phyloP scores from a whole-genome alignment of 148 eudicot genomes.

The Chenopodium berlandieri region DNA sequence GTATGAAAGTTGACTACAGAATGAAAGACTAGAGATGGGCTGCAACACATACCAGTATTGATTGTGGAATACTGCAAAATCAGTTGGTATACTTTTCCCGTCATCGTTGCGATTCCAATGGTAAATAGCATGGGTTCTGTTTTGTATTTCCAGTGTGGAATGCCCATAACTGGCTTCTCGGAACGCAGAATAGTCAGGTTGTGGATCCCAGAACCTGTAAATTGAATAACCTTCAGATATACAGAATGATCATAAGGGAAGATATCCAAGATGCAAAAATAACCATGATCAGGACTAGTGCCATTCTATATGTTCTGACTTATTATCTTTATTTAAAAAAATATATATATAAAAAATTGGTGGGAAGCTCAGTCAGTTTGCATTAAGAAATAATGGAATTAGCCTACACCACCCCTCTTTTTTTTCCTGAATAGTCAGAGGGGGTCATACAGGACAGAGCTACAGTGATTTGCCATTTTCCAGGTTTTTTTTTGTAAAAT shows the following conservation, averaged over 20 bases:
- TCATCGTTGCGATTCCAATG: constrained; percentile 92
- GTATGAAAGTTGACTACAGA: neutral
- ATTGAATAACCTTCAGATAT: neutral
- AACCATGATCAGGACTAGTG: too few species aligned
- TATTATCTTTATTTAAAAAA: neutral
- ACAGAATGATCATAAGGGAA: neutral
- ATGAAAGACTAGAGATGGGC: neutral
- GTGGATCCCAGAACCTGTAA: constrained; percentile 79
- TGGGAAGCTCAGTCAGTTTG: neutral
- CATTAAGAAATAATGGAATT: neutral
- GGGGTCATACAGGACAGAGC: too few species aligned
- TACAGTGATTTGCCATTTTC: too few species aligned
- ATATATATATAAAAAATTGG: neutral
- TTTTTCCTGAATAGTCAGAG: too few species aligned
- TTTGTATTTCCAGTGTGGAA: constrained; percentile 72
- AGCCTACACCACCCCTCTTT: neutral
- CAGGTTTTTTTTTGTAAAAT: too few species aligned
- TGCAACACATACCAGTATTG: constrained; percentile 67
- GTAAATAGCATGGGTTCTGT: constrained; percentile 82
- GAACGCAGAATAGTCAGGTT: constrained; percentile 90
- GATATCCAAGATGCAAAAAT: neutral
- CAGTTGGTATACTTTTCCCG: constrained; percentile 56
- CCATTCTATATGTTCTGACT: too few species aligned
- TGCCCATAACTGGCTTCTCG: constrained; percentile 94
- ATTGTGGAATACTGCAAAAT: constrained; percentile 51